Evolutionary conservation across 2,329 filamentous ascomycete genomes (phyloP), one percentile per base, ranked within the genome.

Genomic region (Epichloe sylvatica): DNA sequence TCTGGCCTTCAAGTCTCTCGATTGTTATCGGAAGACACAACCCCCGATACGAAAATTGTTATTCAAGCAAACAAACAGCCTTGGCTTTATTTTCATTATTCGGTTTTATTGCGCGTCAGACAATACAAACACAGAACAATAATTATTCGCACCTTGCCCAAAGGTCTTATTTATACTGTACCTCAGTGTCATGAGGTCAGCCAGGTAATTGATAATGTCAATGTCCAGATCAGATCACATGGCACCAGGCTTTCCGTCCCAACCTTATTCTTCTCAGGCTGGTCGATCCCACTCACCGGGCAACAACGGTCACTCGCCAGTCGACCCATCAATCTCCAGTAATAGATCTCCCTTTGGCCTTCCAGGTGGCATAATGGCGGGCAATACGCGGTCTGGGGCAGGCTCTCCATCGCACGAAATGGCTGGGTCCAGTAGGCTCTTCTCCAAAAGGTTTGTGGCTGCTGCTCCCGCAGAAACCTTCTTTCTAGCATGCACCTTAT

Each of bases 361-460:
- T 54, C 73, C 83, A 45, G 79, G 78, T 59, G 74, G 78, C 52
- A 69, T 86, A 63, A 80, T 83, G 75, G 68, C 75, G 54, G 70
- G 70, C 56, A 73, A 69, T 59, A 67, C 78, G 61, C 78, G 91
- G 72, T 85, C 91, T 63, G 89, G 90, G 74, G 82, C 88, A 73
- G 90, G 90, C 66, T 98, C 92, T 76, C 92, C 92, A 61, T 96
- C 90, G 69, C 90, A 95, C 72, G 92, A 97, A 58, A 80, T 89
- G 64, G 69, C 72, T 42, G 81, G 83, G 51, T 81, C 79, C 49
- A 71, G 76, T 64, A 78, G 91, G 60, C 74, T 97, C 52, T 96
- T 86, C 69, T 89, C 89, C 54, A 97, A 97, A 74, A 83, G 92
- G 89, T 95, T 78, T 63, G 81, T 71, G 47, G 39, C 39, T 35